Percentiles rank a stretch among this genome's conserved stretches.
Conservation (phyloP, 2,329 filamentous ascomycete species). For the Claviceps sp. region DNA sequence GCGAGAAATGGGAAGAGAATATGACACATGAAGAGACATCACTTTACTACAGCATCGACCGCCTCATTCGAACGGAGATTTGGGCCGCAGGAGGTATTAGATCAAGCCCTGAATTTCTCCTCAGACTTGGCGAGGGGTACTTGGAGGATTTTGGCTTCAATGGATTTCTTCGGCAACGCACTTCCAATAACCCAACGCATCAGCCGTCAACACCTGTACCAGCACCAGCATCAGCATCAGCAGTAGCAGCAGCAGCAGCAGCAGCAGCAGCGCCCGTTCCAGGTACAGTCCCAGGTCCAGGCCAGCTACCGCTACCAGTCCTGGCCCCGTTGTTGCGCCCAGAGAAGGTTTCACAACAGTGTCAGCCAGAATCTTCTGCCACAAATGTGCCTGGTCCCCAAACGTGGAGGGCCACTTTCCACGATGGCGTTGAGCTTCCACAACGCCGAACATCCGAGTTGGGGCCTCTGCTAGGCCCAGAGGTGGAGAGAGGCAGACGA, state of each 20-base stretch:
- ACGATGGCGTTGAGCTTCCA: constrained; percentile 7
- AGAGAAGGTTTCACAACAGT: constrained; percentile 3
- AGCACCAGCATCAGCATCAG: neutral
- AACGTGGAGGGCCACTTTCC: constrained; percentile 5
- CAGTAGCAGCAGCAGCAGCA: neutral
- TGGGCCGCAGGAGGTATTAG: constrained; percentile 33
- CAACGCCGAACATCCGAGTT: constrained; percentile 6
- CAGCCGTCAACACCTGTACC: constrained; percentile 4
- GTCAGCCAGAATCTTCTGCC: constrained; percentile 4
- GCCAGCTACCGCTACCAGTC: neutral
- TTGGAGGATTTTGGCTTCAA: constrained; percentile 20
- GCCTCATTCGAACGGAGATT: constrained; percentile 30
- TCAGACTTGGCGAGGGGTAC: constrained; percentile 32
- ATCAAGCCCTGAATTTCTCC: constrained; percentile 36
- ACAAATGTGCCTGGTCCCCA: neutral
- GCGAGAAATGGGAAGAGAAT: constrained; percentile 29
- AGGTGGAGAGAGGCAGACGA: constrained; percentile 17
- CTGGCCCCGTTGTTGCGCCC: constrained; percentile 4
- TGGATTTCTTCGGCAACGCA: constrained; percentile 18
- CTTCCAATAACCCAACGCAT: neutral
- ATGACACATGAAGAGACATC: constrained; percentile 32
- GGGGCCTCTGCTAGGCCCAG: constrained; percentile 1
- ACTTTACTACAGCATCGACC: constrained; percentile 25
- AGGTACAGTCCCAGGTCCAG: neutral
- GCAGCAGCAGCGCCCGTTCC: neutral